These are phyloP conservation scores for Blepharisma stoltei DNA, from an alignment of 73 alveolate species.

Conservation along the genomic window DNA sequence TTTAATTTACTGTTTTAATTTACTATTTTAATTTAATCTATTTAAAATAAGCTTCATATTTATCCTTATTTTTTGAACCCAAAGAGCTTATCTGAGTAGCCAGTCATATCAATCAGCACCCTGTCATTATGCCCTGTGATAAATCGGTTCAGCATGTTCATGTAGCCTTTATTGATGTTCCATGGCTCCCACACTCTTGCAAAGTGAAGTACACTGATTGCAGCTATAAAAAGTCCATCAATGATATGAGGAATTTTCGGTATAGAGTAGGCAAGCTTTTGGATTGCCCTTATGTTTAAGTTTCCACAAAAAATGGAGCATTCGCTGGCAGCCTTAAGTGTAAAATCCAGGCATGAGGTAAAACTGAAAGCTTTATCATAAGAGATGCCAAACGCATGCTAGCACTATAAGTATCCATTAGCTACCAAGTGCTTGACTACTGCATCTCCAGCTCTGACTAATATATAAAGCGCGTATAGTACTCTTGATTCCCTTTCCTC, in stretches of 20 bases:
- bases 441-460: constrained; percentile 19
- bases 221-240: background rate
- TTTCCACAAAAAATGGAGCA: too few relatives aligned
- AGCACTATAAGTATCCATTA: background rate
- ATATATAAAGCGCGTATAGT: background rate
- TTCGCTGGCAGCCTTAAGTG: too few relatives aligned
- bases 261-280: too few relatives aligned
- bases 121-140: constrained; percentile 1
- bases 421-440: background rate
- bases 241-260: constrained; percentile 8
- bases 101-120: constrained; percentile 9
- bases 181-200: constrained; percentile 6
- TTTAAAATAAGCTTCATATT: too few relatives aligned
- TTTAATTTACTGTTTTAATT: too few relatives aligned
- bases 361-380: too few relatives aligned
- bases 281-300: too few relatives aligned
- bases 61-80: too few relatives aligned
- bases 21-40: too few relatives aligned
- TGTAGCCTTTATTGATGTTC: background rate
- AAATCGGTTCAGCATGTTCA: background rate
- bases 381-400: too few relatives aligned
- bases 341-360: too few relatives aligned
- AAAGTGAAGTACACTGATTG: background rate
- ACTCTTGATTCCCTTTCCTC: background rate
- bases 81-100: background rate